These are phyloP conservation scores for Pseudozyma hubeiensis DNA, from an alignment of 1,284 basidiomycete species.

Conservation along the genomic window DNA sequence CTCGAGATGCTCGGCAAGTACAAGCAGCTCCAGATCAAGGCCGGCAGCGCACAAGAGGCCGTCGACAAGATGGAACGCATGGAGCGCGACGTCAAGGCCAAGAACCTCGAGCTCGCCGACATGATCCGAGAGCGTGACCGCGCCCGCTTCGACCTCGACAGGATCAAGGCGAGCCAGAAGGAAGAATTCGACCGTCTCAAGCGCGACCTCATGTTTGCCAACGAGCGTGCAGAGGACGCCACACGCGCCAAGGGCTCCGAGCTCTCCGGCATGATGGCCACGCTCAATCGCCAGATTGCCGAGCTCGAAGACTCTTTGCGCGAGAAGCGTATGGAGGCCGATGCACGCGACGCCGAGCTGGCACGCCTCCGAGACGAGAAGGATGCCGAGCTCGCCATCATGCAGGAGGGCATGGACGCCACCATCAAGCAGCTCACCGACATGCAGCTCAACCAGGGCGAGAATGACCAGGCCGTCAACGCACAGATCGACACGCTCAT, in stretches of 20 bases:
- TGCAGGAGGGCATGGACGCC: constrained; percentile 95
- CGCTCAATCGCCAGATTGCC: constrained; percentile 94
- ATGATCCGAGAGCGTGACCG: constrained; percentile 98
- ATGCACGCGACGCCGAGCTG: constrained; percentile 80
- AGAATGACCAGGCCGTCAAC: constrained; percentile 88
- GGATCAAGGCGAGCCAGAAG: constrained; percentile 89
- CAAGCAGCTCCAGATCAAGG: constrained; percentile 97
- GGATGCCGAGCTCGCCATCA: constrained; percentile 93
- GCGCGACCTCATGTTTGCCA: constrained; percentile 94
- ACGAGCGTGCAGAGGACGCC: constrained; percentile 95
- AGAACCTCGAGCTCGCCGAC: constrained; percentile 97
- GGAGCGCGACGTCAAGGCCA: constrained; percentile 97
- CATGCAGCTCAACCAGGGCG: constrained; percentile 84
- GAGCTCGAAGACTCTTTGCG: constrained; percentile 94
- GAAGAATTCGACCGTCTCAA: constrained; percentile 94
- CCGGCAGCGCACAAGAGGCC: constrained; percentile 98
- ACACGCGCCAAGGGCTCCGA: constrained; percentile 91
- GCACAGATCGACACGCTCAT: constrained; percentile 97
- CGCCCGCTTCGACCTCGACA: constrained; percentile 95
- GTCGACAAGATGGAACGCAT: constrained; percentile 99
- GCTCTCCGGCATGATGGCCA: constrained; percentile 85
- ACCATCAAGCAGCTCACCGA: constrained; percentile 91
- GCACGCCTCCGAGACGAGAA: constrained; percentile 91
- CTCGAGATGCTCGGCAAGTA: constrained; percentile 96
- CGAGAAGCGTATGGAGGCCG: constrained; percentile 78